Conservation (phyloP, 2,329 filamentous ascomycete genomes). For the Trichophyton simii region DNA sequence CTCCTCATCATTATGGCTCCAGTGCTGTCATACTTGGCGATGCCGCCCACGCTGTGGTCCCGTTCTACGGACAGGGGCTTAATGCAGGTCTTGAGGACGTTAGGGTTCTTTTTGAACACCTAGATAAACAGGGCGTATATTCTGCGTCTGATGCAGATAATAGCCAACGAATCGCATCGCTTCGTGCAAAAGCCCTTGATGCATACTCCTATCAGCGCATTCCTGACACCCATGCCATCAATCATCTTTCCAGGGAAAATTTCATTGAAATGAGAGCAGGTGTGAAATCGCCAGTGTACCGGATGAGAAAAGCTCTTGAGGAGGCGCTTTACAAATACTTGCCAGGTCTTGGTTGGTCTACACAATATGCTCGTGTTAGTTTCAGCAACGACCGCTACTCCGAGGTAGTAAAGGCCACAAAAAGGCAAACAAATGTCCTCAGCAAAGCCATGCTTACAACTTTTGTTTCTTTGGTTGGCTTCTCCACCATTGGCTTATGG, state of each 20-base stretch:
- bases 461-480: conserved; percentile 20
- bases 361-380: conserved; percentile 82
- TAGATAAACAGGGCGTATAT: conserved; percentile 54
- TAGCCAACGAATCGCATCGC: conserved; percentile 18
- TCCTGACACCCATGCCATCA: conserved; percentile 76
- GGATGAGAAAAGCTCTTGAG: conserved; percentile 72
- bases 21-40: conserved; percentile 81
- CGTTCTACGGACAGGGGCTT: conserved; percentile 97
- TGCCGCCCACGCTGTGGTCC: conserved; percentile 93
- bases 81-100: conserved; percentile 95
- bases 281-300: conserved; percentile 65
- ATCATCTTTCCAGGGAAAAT: conserved; percentile 79
- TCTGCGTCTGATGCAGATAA: conserved; percentile 36
- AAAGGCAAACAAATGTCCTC: conserved; percentile 54
- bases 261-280: conserved; percentile 88
- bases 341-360: conserved; percentile 72
- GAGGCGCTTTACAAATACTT: conserved; percentile 67
- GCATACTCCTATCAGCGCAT: conserved; percentile 64
- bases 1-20: conserved; percentile 67
- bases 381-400: conserved; percentile 90
- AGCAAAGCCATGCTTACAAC: conserved; percentile 26
- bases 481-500: conserved; percentile 22
- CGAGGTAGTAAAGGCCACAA: conserved; percentile 59
- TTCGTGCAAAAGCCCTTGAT: conserved; percentile 43
- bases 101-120: conserved; percentile 65